phyloP scores from a whole-genome alignment of 345 rosid genomes.

The Eucalyptus urophylla region DNA sequence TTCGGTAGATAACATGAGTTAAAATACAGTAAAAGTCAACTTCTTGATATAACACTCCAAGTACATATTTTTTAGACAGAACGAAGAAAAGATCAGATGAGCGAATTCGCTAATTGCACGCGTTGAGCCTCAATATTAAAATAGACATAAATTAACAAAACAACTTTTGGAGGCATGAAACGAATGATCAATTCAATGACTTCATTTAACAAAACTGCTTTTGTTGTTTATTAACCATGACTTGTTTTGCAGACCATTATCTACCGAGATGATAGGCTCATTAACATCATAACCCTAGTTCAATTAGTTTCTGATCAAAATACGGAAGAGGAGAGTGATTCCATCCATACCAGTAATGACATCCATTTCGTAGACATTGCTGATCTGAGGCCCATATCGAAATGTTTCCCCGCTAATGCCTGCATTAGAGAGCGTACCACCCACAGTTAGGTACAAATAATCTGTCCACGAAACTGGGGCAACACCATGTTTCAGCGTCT shows the following conservation, averaged over 20 bases:
- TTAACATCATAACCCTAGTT: background rate
- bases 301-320: background rate
- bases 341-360: conserved; percentile 28
- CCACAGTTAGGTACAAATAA: conserved; percentile 26
- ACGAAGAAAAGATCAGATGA: background rate
- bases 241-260: background rate
- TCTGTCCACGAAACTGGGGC: conserved; percentile 39
- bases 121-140: background rate
- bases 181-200: background rate
- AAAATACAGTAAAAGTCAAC: background rate
- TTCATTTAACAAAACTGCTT: too few species aligned
- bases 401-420: conserved; percentile 38
- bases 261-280: background rate
- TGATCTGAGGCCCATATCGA: conserved; percentile 35
- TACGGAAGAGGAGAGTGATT: background rate
- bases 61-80: background rate
- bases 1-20: background rate
- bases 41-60: background rate
- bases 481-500: conserved; percentile 5
- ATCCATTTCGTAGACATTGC: conserved; percentile 32
- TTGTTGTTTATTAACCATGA: too few species aligned
- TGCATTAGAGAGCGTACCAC: conserved; percentile 43
- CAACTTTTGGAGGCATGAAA: background rate
- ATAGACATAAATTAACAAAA: background rate
- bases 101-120: background rate